These are phyloP conservation scores for Sarcomyxa edulis DNA, from an alignment of 768 basidiomycete species.

Conservation along the genomic window DNA sequence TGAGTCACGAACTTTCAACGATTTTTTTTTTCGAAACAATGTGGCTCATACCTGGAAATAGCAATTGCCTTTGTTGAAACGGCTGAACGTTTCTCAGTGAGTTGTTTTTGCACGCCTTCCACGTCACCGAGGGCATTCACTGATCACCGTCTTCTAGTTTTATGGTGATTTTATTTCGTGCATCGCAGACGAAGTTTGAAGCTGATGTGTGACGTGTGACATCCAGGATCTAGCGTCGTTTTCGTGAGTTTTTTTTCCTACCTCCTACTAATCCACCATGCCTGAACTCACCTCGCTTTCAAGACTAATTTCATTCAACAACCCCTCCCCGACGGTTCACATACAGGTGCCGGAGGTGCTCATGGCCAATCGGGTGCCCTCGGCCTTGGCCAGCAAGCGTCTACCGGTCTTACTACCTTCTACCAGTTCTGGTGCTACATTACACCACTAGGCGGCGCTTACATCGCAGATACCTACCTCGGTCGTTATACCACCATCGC, in stretches of 20 bases:
- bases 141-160: slow-evolving; percentile 25
- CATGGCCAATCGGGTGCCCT: slow-evolving; percentile 64
- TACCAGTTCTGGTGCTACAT: slow-evolving; percentile 69
- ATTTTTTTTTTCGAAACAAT: neutral
- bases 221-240: slow-evolving; percentile 28
- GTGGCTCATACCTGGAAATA: neutral
- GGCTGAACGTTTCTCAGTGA: slow-evolving; percentile 69
- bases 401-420: slow-evolving; percentile 68
- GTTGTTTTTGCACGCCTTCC: slow-evolving; percentile 9
- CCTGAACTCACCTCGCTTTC: neutral
- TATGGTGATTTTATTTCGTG: slow-evolving; percentile 24
- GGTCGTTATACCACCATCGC: slow-evolving; percentile 75
- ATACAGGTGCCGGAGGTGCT: slow-evolving; percentile 54
- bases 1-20: slow-evolving; percentile 16
- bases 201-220: neutral
- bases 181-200: neutral
- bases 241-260: slow-evolving; percentile 27
- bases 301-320: slow-evolving; percentile 77
- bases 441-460: slow-evolving; percentile 65
- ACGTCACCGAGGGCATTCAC: too few relatives aligned
- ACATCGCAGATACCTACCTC: slow-evolving; percentile 65
- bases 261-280: neutral
- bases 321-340: slow-evolving; percentile 57
- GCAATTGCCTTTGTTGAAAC: slow-evolving; percentile 66
- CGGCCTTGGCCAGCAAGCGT: slow-evolving; percentile 59